Percentiles rank a stretch among this genome's conserved stretches.
Conservation (phyloP, 345 rosid species). For the Brassica rapa region DNA sequence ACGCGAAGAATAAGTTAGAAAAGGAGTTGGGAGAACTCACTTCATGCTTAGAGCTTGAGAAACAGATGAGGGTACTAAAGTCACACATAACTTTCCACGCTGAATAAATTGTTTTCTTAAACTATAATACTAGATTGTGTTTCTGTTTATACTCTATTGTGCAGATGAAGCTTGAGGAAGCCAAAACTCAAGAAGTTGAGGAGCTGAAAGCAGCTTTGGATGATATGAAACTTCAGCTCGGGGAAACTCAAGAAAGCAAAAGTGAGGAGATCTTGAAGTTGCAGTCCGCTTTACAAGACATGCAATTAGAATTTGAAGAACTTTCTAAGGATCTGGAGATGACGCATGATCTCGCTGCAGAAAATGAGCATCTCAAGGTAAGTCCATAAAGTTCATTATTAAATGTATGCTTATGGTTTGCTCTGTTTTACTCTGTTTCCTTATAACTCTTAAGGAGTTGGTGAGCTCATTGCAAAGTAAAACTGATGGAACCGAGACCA, state of each 20-base stretch:
- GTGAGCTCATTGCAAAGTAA: slow-evolving; percentile 71
- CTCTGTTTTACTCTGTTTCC: slow-evolving; percentile 4
- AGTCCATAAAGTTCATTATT: slow-evolving; percentile 25
- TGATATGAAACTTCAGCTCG: slow-evolving; percentile 56
- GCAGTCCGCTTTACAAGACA: slow-evolving; percentile 50
- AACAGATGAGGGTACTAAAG: slow-evolving; percentile 37
- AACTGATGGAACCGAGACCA: slow-evolving; percentile 68
- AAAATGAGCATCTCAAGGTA: slow-evolving; percentile 90
- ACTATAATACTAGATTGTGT: not conserved
- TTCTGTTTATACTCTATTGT: slow-evolving; percentile 20
- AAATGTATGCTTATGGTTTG: not conserved
- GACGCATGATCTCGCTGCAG: slow-evolving; percentile 64
- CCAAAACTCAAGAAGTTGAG: slow-evolving; percentile 45
- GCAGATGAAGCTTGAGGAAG: slow-evolving; percentile 72
- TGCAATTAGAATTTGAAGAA: slow-evolving; percentile 63
- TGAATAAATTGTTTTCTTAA: slow-evolving; percentile 1
- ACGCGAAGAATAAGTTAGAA: slow-evolving; percentile 41
- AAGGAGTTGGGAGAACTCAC: slow-evolving; percentile 39
- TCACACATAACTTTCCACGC: not conserved
- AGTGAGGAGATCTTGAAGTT: slow-evolving; percentile 52
- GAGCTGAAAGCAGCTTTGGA: slow-evolving; percentile 42
- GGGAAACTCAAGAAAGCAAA: slow-evolving; percentile 62
- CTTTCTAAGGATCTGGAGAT: slow-evolving; percentile 63
- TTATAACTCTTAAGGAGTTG: slow-evolving; percentile 48
- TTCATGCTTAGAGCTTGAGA: slow-evolving; percentile 49